Percentiles rank a stretch among this genome's conserved stretches.
Evolutionary conservation across 1,284 basidiomycete species (phyloP).

Genomic region (Apiotrichum gracile): DNA sequence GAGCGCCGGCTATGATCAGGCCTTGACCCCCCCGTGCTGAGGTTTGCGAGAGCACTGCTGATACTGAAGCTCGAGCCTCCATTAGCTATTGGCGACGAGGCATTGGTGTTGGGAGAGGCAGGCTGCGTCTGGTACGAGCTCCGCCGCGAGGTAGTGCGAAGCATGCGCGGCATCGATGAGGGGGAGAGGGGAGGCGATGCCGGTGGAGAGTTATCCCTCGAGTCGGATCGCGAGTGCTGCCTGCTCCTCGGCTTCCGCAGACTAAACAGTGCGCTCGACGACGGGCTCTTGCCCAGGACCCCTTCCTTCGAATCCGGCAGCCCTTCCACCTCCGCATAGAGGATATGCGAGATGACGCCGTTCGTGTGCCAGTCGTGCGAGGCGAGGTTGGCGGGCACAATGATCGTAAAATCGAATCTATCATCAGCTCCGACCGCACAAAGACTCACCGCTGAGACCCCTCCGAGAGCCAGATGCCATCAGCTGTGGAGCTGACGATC

Average conservation of each 20-base stretch:
- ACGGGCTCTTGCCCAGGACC: neutral
- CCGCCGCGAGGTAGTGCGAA: neutral
- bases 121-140: neutral
- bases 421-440: neutral
- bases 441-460: constrained; percentile 20
- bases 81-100: too few species aligned
- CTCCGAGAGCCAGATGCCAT: constrained; percentile 23
- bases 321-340: constrained; percentile 28
- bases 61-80: too few species aligned
- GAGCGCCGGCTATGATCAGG: too few species aligned
- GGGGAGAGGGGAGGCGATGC: neutral
- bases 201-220: neutral
- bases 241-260: neutral
- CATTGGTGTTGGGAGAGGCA: neutral
- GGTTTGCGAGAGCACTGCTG: too few species aligned
- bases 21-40: too few species aligned
- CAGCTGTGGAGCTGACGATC: constrained; percentile 16
- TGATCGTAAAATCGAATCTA: constrained; percentile 18
- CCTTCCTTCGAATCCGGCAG: constrained; percentile 2
- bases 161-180: neutral
- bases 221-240: neutral
- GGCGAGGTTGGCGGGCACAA: constrained; percentile 24
- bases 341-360: constrained; percentile 19
- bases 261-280: constrained; percentile 8
- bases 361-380: constrained; percentile 30